Percentiles rank a stretch among this genome's conserved stretches.
Conservation (phyloP, 2,329 filamentous ascomycete species). For the Lachnellula arida region DNA sequence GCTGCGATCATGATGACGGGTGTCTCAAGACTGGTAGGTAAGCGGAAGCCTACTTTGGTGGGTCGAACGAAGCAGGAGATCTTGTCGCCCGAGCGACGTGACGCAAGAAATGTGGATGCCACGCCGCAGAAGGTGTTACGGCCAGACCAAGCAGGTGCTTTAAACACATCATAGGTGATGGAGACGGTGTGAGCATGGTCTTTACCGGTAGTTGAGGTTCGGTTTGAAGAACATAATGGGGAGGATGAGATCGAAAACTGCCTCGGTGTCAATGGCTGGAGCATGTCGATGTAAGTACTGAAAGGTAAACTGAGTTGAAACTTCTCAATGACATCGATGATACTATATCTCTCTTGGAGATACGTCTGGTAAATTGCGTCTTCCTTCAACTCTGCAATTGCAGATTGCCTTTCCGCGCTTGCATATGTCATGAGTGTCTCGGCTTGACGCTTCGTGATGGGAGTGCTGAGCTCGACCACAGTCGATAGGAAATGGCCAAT, state of each 20-base stretch:
- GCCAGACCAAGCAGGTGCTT: not conserved
- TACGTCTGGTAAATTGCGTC: not conserved
- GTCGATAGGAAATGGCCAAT: not conserved
- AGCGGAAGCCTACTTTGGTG: constrained; percentile 23
- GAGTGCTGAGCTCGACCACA: constrained; percentile 2
- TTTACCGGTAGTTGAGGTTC: not conserved
- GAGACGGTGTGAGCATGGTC: not conserved
- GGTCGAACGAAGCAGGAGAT: constrained; percentile 54
- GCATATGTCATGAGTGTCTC: not conserved
- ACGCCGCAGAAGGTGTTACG: constrained; percentile 39
- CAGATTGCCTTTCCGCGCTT: not conserved
- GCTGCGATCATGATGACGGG: constrained; percentile 32
- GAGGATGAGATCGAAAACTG: constrained; percentile 3
- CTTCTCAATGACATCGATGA: not conserved
- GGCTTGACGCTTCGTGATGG: constrained; percentile 3
- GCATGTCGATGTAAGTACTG: not conserved
- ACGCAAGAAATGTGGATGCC: constrained; percentile 55
- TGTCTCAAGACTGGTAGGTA: constrained; percentile 24
- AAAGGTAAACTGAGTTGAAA: not conserved
- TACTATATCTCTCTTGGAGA: not conserved
- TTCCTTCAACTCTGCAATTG: not conserved
- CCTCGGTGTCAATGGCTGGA: not conserved
- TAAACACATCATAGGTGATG: not conserved
- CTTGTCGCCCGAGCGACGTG: not conserved
- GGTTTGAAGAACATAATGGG: not conserved